phyloP scores from a whole-genome alignment of 2,329 filamentous ascomycete species.

The Stagonosporopsis vannaccii region DNA sequence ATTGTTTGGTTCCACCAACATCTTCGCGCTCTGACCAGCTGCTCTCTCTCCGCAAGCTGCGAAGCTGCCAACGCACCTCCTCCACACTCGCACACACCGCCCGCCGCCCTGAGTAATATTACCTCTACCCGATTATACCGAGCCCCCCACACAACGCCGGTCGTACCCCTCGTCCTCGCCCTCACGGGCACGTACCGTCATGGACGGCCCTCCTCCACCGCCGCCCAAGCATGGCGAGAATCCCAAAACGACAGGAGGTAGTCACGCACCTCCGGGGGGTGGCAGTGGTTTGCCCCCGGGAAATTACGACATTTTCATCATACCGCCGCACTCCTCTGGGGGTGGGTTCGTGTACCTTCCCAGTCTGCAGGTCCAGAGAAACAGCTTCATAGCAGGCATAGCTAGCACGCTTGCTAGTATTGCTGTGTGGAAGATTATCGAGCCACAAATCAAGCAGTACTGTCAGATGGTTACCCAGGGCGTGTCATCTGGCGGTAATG shows the following conservation, averaged over 20 bases:
- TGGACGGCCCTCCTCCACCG: constrained; percentile 69
- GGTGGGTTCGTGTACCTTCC: constrained; percentile 94
- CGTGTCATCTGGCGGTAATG: constrained; percentile 66
- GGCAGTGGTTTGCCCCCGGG: constrained; percentile 76
- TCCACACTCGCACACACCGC: constrained; percentile 21
- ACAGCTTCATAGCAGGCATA: constrained; percentile 90
- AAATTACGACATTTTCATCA: constrained; percentile 97
- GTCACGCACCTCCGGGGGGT: constrained; percentile 28
- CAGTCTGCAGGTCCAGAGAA: constrained; percentile 82
- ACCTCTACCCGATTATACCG: not conserved
- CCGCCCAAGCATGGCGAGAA: constrained; percentile 85
- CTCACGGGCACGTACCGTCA: constrained; percentile 38
- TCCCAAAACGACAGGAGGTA: constrained; percentile 64
- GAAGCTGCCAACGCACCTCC: constrained; percentile 33
- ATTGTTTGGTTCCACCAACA: constrained; percentile 6
- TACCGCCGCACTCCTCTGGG: constrained; percentile 89
- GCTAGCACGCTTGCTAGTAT: constrained; percentile 77
- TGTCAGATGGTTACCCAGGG: constrained; percentile 71
- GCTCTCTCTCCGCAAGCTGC: constrained; percentile 25
- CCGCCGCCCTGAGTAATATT: constrained; percentile 17
- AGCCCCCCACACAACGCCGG: constrained; percentile 15
- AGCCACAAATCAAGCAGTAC: constrained; percentile 78
- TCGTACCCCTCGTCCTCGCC: constrained; percentile 29
- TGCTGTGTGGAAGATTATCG: constrained; percentile 73
- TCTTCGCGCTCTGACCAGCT: constrained; percentile 5